Conservation (phyloP, 2,329 filamentous ascomycete species). For the Emergomyces africanus region DNA sequence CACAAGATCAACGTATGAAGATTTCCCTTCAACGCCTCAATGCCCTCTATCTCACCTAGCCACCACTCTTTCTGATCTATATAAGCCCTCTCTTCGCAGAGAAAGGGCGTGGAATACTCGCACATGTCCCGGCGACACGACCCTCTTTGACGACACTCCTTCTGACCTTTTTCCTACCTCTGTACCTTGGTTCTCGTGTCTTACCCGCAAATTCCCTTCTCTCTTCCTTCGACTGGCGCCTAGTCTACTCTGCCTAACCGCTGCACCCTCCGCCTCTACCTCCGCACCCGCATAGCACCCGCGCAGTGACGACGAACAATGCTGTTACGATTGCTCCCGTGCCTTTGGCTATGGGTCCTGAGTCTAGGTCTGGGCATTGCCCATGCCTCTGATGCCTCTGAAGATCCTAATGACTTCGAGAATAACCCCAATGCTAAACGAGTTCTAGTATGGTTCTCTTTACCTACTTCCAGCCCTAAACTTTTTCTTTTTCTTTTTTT, state of each 20-base stretch:
- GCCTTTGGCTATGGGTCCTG: slow-evolving; percentile 20
- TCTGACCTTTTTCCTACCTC: slow-evolving; percentile 12
- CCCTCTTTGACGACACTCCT: not conserved
- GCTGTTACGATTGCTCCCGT: slow-evolving; percentile 7
- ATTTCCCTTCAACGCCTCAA: not conserved
- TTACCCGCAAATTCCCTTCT: not conserved
- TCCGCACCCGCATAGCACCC: not conserved
- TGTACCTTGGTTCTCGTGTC: not conserved
- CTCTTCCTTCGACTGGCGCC: not conserved
- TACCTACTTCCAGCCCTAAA: slow-evolving; percentile 5
- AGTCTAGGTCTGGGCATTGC: slow-evolving; percentile 21
- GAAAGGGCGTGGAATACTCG: slow-evolving; percentile 26
- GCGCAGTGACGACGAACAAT: slow-evolving; percentile 4
- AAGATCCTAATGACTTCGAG: slow-evolving; percentile 29
- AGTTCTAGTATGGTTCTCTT: slow-evolving; percentile 45
- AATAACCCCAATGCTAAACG: slow-evolving; percentile 46
- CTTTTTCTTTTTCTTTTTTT: not conserved
- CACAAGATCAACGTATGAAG: too few relatives aligned
- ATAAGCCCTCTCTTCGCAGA: not conserved
- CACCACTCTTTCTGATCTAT: not conserved
- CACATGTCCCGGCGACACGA: slow-evolving; percentile 32
- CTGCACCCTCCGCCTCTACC: not conserved
- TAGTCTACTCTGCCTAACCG: not conserved
- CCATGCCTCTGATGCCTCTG: slow-evolving; percentile 9
- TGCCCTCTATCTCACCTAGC: not conserved